Conservation (phyloP, 495 filamentous ascomycete genomes). For the Xylaria nigripes region DNA sequence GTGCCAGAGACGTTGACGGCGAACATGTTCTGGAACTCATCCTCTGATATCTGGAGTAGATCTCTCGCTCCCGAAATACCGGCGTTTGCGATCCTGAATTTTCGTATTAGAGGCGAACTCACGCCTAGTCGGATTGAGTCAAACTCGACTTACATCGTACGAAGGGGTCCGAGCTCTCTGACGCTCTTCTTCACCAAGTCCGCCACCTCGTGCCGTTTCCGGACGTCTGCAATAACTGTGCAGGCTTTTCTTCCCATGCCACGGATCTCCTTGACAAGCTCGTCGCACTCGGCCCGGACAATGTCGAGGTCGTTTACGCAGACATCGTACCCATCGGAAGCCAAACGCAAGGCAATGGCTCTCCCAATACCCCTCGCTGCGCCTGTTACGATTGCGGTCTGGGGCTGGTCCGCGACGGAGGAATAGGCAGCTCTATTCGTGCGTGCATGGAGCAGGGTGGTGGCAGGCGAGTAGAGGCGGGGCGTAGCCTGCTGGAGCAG, state of each 20-base stretch:
- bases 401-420: background rate
- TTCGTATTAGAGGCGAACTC: background rate
- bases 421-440: conserved; percentile 1
- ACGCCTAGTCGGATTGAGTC: background rate
- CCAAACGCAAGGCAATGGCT: conserved; percentile 52
- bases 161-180: conserved; percentile 42
- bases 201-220: conserved; percentile 40
- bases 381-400: conserved; percentile 51
- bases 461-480: background rate
- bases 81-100: conserved; percentile 45
- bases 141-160: conserved; percentile 41
- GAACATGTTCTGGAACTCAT: conserved; percentile 44
- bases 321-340: conserved; percentile 51
- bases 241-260: conserved; percentile 35
- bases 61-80: conserved; percentile 49
- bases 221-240: conserved; percentile 47
- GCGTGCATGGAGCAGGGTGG: background rate
- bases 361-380: conserved; percentile 51
- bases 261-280: conserved; percentile 43
- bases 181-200: conserved; percentile 41
- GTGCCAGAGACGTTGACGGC: conserved; percentile 50
- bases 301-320: conserved; percentile 52
- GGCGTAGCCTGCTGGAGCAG: background rate
- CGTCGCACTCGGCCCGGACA: conserved; percentile 37
- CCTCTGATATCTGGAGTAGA: conserved; percentile 42